phyloP scores from a whole-genome alignment of 192 early-diverging fungal species.

The Gigaspora rosea region DNA sequence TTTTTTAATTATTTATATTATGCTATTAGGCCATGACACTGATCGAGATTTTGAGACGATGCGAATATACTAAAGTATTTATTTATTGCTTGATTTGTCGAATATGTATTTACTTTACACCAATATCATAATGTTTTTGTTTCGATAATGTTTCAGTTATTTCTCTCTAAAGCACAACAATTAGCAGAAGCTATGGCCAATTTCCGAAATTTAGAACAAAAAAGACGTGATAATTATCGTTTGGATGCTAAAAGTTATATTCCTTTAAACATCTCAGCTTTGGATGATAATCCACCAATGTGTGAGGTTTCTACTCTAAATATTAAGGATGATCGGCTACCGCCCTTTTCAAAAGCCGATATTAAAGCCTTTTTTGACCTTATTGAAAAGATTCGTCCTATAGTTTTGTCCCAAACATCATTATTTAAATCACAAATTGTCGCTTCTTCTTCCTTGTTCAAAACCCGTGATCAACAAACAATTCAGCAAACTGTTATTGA shows the following conservation, averaged over 20 bases:
- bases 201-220: slow-evolving; percentile 42
- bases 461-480: background rate
- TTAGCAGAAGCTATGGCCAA: slow-evolving; percentile 45
- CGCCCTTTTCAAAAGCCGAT: slow-evolving; percentile 45
- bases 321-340: slow-evolving; percentile 36
- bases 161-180: slow-evolving; percentile 45
- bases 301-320: slow-evolving; percentile 50
- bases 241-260: slow-evolving; percentile 44
- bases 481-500: background rate
- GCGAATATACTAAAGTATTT: slow-evolving; percentile 50
- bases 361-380: slow-evolving; percentile 9
- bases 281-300: slow-evolving; percentile 48
- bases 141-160: slow-evolving; percentile 17
- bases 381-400: slow-evolving; percentile 7
- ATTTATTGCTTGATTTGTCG: background rate
- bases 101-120: background rate
- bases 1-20: too few species aligned
- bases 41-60: slow-evolving; percentile 54
- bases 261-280: slow-evolving; percentile 38
- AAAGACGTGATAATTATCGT: slow-evolving; percentile 45
- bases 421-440: background rate
- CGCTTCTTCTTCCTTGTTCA: background rate
- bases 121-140: background rate
- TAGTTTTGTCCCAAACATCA: background rate
- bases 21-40: slow-evolving; percentile 39